phyloP scores from a whole-genome alignment of 257 asterid genomes.

The Osmanthus fragrans region DNA sequence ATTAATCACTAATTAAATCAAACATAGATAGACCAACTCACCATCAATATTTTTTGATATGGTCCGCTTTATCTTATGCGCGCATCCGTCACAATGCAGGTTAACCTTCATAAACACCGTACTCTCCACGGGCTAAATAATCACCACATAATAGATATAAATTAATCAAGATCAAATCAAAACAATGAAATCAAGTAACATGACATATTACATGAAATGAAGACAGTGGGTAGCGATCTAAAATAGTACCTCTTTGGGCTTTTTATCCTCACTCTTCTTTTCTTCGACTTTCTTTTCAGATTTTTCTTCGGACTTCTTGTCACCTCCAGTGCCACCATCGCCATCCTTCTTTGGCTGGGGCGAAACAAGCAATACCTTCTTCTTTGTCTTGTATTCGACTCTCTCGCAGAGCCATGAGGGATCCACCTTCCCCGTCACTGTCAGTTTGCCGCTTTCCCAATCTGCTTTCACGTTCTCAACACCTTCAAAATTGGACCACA shows the following conservation, averaged over 20 bases:
- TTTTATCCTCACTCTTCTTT: conserved; percentile 7
- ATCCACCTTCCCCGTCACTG: conserved; percentile 83
- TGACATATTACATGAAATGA: background rate
- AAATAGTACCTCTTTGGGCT: conserved; percentile 9
- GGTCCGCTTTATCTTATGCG: conserved; percentile 23
- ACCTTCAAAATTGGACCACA: conserved; percentile 48
- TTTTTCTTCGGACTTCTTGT: conserved; percentile 15
- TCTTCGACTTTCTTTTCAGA: conserved; percentile 13
- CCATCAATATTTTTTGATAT: conserved; percentile 21
- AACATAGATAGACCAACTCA: background rate
- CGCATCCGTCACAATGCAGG: conserved; percentile 29
- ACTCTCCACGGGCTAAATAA: conserved; percentile 12
- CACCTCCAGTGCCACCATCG: conserved; percentile 12
- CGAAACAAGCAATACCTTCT: conserved; percentile 80
- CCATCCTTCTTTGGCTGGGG: conserved; percentile 65
- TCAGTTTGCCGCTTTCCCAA: conserved; percentile 61
- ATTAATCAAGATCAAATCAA: background rate
- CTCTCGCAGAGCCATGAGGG: conserved; percentile 67
- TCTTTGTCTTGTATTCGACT: conserved; percentile 69
- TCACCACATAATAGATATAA: background rate
- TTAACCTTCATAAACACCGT: conserved; percentile 17
- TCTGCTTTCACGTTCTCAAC: conserved; percentile 84
- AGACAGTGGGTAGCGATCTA: background rate
- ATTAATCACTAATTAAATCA: background rate
- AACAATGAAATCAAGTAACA: background rate